Percentiles rank a stretch among this genome's conserved stretches.
phyloP scores from a whole-genome alignment of 2,329 filamentous ascomycete genomes.

The Alternaria infectoria region DNA sequence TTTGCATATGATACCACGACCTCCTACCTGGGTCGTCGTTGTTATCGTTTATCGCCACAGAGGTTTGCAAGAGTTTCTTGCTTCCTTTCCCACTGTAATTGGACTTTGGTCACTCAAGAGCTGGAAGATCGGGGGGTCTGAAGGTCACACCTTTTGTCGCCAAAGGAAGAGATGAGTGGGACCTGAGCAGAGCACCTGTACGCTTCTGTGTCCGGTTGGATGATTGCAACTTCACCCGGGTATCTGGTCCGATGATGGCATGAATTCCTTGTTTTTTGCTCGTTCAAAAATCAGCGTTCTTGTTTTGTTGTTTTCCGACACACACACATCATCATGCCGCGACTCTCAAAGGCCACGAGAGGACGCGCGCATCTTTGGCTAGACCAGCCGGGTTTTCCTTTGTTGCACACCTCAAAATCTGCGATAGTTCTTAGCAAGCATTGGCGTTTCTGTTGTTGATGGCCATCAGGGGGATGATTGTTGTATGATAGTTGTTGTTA shows the following conservation, averaged over 20 bases:
- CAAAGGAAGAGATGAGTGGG: not conserved
- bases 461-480: not conserved
- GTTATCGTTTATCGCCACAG: not conserved
- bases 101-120: no score
- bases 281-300: slow-evolving; percentile 8
- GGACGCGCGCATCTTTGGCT: slow-evolving; percentile 25
- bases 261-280: slow-evolving; percentile 1
- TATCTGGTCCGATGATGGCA: slow-evolving; percentile 3
- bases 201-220: no score
- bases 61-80: not conserved
- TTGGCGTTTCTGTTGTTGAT: slow-evolving; percentile 6
- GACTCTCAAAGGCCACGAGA: slow-evolving; percentile 10
- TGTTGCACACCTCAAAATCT: slow-evolving; percentile 15
- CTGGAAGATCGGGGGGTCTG: slow-evolving; percentile 44
- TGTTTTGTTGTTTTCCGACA: slow-evolving; percentile 2
- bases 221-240: not conserved
- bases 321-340: slow-evolving; percentile 9
- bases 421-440: slow-evolving; percentile 7
- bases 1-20: slow-evolving; percentile 27
- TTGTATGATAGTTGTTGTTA: slow-evolving; percentile 3
- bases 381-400: slow-evolving; percentile 29
- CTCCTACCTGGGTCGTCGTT: not conserved
- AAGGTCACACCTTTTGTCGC: slow-evolving; percentile 20
- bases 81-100: not conserved
- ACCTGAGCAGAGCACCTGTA: no score